Evolutionary conservation across 208 protist genomes (phyloP), one percentile per base, ranked within the genome.

Genomic region (Trypanosoma scelopori): DNA sequence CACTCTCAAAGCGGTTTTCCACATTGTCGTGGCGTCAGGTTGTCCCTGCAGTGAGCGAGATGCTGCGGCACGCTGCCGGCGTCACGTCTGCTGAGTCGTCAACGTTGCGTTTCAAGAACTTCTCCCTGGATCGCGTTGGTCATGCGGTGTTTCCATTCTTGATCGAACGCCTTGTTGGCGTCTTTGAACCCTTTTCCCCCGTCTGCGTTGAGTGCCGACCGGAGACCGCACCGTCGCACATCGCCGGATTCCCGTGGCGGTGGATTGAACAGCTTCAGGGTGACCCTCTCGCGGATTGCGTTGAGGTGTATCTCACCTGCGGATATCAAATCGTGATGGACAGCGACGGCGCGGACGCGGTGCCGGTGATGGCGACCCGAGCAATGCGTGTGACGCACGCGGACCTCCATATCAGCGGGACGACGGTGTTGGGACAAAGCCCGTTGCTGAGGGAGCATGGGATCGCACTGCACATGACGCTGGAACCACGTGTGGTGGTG

Each of bases 201-300:
- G 35, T 78, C 16, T 78, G 62, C 66, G 85, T 87, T 62, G 62
- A 65, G 49, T 55, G 43, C 12, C 37, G 55, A 45, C 43, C 50
- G 15, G 48, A 58, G 13, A 43, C 46, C 18, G 65, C 76, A 25
- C 73, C 67, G 5, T 35, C 32, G 51, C 52, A 63, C 23, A 45
- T 95, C 11, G 35, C 49, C 5, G 70, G 70, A 42, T 92, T 95
- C 61, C 62, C 83, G 6, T 95, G 90, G 87, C 48, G 64, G 39
- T 91, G 85, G 81, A 71, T 84, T 49, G 90, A 95, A 69, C 62
- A 68, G 52, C 43, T 85, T 23, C 86, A 93, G 69, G 84, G 82
- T 62, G 76, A 92, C 45, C 71, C 77, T 11, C 47, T 69, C n/a
- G 73, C 65, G 12, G 90, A 92, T 51, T 46, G 81, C 28, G 56